Base-by-base conservation (phyloP, 495 filamentous ascomycete species). In the Aspergillus funiculosus region DNA sequence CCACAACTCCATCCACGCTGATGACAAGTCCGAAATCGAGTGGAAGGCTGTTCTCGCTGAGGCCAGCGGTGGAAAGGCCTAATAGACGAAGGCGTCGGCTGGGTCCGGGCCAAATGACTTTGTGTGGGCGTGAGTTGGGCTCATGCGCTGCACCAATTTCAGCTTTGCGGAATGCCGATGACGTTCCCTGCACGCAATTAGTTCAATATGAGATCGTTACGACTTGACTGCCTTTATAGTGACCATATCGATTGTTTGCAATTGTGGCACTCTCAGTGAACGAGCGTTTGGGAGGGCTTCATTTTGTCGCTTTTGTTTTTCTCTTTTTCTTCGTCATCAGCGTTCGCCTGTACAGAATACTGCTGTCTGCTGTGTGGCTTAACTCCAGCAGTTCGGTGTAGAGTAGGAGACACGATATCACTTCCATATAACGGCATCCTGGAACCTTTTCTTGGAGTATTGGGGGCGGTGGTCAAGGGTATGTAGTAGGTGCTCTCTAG, bases 11-110 rank as follows among this genome's bases (percentile, higher is more conserved):
- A 78, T 95, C 57, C 94, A 98, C 74, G 92, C 89, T 68, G 95
- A 95, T 67, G 87, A 95, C 64, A 75, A 75, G 56, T 81, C 85
- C 62, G 94, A 95, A 57, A 85, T 97, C 57, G 89, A 94, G 70
- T 86, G 80, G 68, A 83, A 86, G 53, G 77, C 76, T 48, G 72
- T 97, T 56, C 73, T 95, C 55, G 73, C 71, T 64, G 80, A 82
- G 46, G 85, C 89, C 68, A 86, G 81, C 80, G 90, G 89, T 77
- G 85, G 84, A 39, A 74, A 73, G 67, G 69, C 64, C 53, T 63
- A 65, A 67, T 68, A 67, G 56, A 66, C 54, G 37, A 53, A 48
- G 49, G 43, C 53, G 44, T 61, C 62, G 62, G 66, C 66, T 66
- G 66, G 66, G 57, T 57, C 62, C 63, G 63, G 66, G 55, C 59